Base-by-base conservation (phyloP, 2,329 filamentous ascomycete species). In the Beauveria sp. region DNA sequence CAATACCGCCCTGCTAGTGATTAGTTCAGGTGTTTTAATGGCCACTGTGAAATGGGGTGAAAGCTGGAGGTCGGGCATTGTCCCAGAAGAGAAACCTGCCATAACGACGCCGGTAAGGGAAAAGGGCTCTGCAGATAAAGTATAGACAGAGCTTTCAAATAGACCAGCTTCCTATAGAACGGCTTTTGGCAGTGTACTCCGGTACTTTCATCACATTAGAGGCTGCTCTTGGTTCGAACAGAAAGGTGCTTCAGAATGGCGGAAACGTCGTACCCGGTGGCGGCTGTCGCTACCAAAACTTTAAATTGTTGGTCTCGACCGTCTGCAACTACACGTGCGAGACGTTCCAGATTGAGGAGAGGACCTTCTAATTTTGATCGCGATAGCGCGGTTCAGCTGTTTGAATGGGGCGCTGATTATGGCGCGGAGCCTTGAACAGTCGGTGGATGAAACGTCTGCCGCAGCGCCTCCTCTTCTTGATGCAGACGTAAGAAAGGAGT, bases 1-100 rank as follows among this genome's bases (percentile, higher is more conserved):
- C 61, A 76, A 74, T 12, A 68, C 70, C 4, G 63, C 68, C 5
- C 72, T 78, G 54, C 62, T 80, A 59, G 65, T 76, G 18, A 60
- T 67, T n/a, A 73, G 75, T 30, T 68, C 75, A 3, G 47, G 72
- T 20, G 74, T 72, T 28, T 69, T 75, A 5, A 69, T 72, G 65
- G 69, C 73, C 12, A 71, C 74, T 6, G 73, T 79, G 61, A 70
- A 66, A 48, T 73, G 74, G 70, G 77, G 77, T 16, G 70, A 74
- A 61, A 61, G 61, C 14, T 80, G 77, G 77, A 67, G 76, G 55
- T 71, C 74, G 48, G 63, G 51, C 8, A 71, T 73, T n/a, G 70
- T 76, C 48, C 66, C 64, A 30, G 68, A 14, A 22, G 52, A 46
- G 34, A 16, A 59, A 16, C 6, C 48, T 28, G 10, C 44, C 6